These are phyloP conservation scores for Calonectria pseudoreteaudii DNA, from an alignment of 2,329 filamentous ascomycete species.

Conservation along the genomic window DNA sequence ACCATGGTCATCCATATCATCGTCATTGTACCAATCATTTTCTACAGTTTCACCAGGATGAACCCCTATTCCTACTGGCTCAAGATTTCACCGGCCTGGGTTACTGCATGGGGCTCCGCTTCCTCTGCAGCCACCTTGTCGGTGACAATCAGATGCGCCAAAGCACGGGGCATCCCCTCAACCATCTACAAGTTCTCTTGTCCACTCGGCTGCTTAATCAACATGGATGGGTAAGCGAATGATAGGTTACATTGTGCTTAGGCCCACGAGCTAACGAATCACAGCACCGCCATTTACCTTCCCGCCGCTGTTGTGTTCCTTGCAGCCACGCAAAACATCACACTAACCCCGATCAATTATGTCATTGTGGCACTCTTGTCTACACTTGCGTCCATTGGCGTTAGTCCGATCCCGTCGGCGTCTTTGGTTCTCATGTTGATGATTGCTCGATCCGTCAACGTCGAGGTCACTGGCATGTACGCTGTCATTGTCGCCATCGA, in stretches of 20 bases:
- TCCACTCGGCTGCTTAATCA: conserved; percentile 61
- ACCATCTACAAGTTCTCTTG: conserved; percentile 59
- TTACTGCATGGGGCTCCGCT: conserved; percentile 66
- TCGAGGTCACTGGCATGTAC: conserved; percentile 62
- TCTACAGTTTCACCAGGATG: conserved; percentile 52
- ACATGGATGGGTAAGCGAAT: conserved; percentile 59
- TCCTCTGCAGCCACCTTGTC: conserved; percentile 65
- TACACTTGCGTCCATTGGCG: conserved; percentile 64
- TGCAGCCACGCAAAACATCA: conserved; percentile 61
- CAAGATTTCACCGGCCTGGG: conserved; percentile 62
- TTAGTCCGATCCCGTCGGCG: conserved; percentile 64
- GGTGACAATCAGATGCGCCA: conserved; percentile 57
- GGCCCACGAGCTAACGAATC: conserved; percentile 20
- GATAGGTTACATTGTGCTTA: neutral
- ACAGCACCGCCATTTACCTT: conserved; percentile 65
- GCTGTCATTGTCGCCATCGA: conserved; percentile 66
- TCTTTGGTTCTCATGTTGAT: conserved; percentile 64
- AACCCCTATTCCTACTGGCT: conserved; percentile 63
- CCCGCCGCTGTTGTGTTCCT: conserved; percentile 65
- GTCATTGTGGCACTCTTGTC: conserved; percentile 61
- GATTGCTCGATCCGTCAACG: conserved; percentile 59
- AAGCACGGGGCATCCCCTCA: conserved; percentile 54
- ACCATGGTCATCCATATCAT: conserved; percentile 61
- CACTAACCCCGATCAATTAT: conserved; percentile 57
- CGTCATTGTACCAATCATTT: conserved; percentile 58